Evolutionary conservation across 371 early-diverging fungal genomes (phyloP).

Genomic region (Rhizopus arrhizus): DNA sequence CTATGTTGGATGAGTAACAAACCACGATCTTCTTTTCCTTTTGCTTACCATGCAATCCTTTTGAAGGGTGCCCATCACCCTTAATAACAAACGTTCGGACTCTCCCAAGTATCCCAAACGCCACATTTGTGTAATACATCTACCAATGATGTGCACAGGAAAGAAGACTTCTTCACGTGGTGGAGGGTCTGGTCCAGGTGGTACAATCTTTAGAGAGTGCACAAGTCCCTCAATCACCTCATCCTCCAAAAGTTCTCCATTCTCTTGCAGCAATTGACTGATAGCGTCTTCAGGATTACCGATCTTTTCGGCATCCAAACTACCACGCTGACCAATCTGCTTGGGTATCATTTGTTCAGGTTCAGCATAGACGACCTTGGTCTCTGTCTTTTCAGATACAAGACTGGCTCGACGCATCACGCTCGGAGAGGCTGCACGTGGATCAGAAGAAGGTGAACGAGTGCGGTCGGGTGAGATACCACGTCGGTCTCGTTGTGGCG

Average conservation of each 20-base stretch:
- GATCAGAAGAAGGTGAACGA: constrained; percentile 32
- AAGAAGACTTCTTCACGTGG: constrained; percentile 86
- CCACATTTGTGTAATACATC: constrained; percentile 86
- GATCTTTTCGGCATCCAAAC: constrained; percentile 34
- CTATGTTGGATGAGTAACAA: constrained; percentile 2
- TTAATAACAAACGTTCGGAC: constrained; percentile 80
- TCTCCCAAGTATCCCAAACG: constrained; percentile 78
- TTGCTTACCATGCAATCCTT: constrained; percentile 65
- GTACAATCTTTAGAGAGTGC: constrained; percentile 82
- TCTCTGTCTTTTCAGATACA: constrained; percentile 12
- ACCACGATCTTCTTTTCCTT: constrained; percentile 2
- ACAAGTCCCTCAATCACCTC: constrained; percentile 90
- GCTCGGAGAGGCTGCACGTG: constrained; percentile 46
- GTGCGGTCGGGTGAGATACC: constrained; percentile 40
- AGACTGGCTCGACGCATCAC: constrained; percentile 39
- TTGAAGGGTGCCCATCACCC: constrained; percentile 86
- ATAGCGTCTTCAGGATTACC: constrained; percentile 58
- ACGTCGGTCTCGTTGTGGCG: constrained; percentile 42
- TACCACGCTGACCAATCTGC: constrained; percentile 42
- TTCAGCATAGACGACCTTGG: constrained; percentile 37
- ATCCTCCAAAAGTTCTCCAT: constrained; percentile 63
- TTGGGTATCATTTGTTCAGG: constrained; percentile 50
- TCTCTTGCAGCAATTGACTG: constrained; percentile 22
- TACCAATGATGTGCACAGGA: constrained; percentile 91
- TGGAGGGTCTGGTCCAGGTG: constrained; percentile 82